Evolutionary conservation across 23 red algal genomes (phyloP).

Genomic region (Gracilaria vermiculophylla): DNA sequence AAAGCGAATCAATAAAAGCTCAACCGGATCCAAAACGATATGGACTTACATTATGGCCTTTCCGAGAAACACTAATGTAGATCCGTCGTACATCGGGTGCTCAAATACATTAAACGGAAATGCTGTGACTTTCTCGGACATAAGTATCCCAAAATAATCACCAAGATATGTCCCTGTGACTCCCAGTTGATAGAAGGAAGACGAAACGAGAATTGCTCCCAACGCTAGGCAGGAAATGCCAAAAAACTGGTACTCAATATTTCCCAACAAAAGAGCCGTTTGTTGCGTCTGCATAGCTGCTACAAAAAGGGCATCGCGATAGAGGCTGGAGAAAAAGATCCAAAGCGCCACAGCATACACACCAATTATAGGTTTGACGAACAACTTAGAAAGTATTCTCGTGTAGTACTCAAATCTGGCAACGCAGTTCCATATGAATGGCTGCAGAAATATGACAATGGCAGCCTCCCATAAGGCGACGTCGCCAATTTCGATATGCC

Average conservation of each 20-base stretch:
- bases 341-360: constrained; percentile 81
- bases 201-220: constrained; percentile 68
- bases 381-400: constrained; percentile 56
- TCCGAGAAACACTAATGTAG: constrained; percentile 77
- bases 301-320: constrained; percentile 83
- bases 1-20: background rate
- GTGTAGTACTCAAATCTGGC: constrained; percentile 85
- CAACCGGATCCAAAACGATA: background rate
- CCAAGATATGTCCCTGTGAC: constrained; percentile 91
- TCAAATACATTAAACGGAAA: constrained; percentile 84
- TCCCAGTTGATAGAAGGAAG: constrained; percentile 74
- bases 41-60: constrained; percentile 76
- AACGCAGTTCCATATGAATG: constrained; percentile 87
- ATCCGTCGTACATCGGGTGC: constrained; percentile 97
- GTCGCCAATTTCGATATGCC: constrained; percentile 48
- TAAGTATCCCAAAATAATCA: constrained; percentile 96
- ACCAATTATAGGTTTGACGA: constrained; percentile 50
- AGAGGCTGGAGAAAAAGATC: constrained; percentile 82
- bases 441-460: constrained; percentile 67
- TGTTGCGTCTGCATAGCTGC: constrained; percentile 59
- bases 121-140: constrained; percentile 70
- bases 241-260: background rate
- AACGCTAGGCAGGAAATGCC: background rate
- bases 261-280: background rate
- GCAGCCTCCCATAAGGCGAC: constrained; percentile 62